Base-by-base conservation (phyloP, 495 filamentous ascomycete species). In the Pyrenula aspistea region DNA sequence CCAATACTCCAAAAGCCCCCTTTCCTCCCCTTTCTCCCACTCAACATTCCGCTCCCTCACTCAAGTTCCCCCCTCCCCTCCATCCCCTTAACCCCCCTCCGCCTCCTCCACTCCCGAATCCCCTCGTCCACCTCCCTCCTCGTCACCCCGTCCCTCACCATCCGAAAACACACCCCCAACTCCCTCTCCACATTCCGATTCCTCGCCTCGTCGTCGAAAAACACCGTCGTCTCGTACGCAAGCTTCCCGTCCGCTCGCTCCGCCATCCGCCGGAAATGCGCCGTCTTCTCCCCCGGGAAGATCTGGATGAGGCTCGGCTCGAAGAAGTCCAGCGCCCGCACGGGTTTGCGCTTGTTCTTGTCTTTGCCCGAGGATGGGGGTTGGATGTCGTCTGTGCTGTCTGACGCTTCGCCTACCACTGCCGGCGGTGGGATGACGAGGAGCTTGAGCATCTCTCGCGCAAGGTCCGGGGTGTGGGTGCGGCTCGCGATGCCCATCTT, bases 121-220 rank as follows among this genome's bases (percentile, higher is more conserved):
- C 91, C 92, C 22, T 75, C 77, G 70, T 93, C 89, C 50, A 97
- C 70, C 76, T 89, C 91, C 1, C 77, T 79, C 67, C 77, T 81
- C n/a, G 77, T 86, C 55, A 95, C 81, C 1, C 93, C 93, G 67
- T 90, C 83, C 57, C 81, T 67, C 2, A 98, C 86, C 60, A 94
- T 65, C 64, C 80, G 82, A 75, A 95, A 94, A 4, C 84, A 85
- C 23, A 96, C 87, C 1, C 91, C 91, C 54, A 96, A 60, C 57
- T 78, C 70, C 54, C 75, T 83, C 73, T 92, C 87, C 0, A 95
- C 92, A 68, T 95, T 88, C 42, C 77, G 71, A 67, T 98, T 98
- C 58, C 92, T 73, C 51, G 77, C 70, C 79, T 98, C 92, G 60
- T 98, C 92, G 62, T 98, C 92, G 63, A 96, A 98, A 62, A 98